These are phyloP conservation scores for Oehlia diaphana DNA, from an alignment of 192 early-diverging fungal genomes.

Conservation along the genomic window DNA sequence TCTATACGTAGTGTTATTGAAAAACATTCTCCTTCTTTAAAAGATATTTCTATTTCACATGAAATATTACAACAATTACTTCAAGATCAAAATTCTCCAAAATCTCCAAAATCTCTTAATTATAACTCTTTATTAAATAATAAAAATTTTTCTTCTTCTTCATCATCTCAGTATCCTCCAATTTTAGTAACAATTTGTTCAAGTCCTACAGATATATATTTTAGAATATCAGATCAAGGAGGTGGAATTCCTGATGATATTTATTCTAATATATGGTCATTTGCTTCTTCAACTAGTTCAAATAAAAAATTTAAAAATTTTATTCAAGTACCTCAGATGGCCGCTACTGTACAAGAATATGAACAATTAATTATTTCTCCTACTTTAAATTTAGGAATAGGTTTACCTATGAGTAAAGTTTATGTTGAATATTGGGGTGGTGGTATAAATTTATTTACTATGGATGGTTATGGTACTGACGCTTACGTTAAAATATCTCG, in stretches of 20 bases:
- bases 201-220: conserved; percentile 71
- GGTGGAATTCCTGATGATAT: conserved; percentile 75
- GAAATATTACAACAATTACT: conserved; percentile 3
- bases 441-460: conserved; percentile 68
- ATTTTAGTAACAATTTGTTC: conserved; percentile 84
- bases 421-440: conserved; percentile 98
- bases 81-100: conserved; percentile 17
- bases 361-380: conserved; percentile 31
- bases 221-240: conserved; percentile 93
- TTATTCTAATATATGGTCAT: conserved; percentile 82
- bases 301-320: conserved; percentile 63
- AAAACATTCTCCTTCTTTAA: conserved; percentile 41
- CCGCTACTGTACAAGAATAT: conserved; percentile 72
- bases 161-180: conserved; percentile 57
- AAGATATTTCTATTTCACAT: conserved; percentile 14
- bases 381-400: conserved; percentile 76
- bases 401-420: conserved; percentile 85
- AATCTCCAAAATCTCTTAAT: neutral
- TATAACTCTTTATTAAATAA: too few species aligned
- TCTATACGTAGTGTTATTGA: conserved; percentile 73
- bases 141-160: neutral
- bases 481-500: conserved; percentile 80
- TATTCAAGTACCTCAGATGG: conserved; percentile 73
- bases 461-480: conserved; percentile 92
- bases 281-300: conserved; percentile 31